Base-by-base conservation (phyloP, 768 basidiomycete genomes). In the Phlebiopsis gigantea region DNA sequence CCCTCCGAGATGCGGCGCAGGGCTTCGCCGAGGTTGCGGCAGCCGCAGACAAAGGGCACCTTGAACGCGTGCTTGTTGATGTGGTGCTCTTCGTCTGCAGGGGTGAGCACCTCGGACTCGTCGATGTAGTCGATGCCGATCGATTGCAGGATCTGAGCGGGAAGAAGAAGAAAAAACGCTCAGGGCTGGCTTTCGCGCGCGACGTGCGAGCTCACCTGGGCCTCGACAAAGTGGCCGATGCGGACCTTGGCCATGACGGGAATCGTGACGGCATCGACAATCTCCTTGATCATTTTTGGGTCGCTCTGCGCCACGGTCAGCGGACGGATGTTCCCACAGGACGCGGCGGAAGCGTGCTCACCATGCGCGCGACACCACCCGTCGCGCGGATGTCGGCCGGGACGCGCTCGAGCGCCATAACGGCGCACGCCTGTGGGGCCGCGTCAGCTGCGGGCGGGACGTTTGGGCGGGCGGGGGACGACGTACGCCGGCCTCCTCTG, bases 211-310 rank as follows among this genome's bases (percentile, higher is more conserved):
- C 74, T 62, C 59, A 87, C 90, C 79, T 92, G 94, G 5, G 95
- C 94, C 74, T 99, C 97, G 56, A 96, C 94, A 65, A 96, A 90
- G 72, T 99, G 97, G 0, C 97, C 97, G 70, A 99, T 98, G 61
- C 97, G 85, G 59, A 88, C 91, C 72, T 95, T 91, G 30, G 90
- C 90, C 90, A 98, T 98, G 70, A 98, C 94, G 8, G 94, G 95
- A 64, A 98, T 95, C 22, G 94, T 95, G 48, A 98, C 96, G 21
- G 96, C 88, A 58, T 85, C 88, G 61, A 91, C 88, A 70, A 98
- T 98, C 68, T 90, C 80, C 70, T 97, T 98, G 79, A 99, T 98
- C 88, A 98, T 91, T 49, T 83, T 77, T 6, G 96, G 96, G 75
- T 96, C 93, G 69, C 93, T 95, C 88, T 88, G 63, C 17, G n/a